Evolutionary conservation across 495 filamentous ascomycete species (phyloP).

Genomic region (Thozetella sp.): DNA sequence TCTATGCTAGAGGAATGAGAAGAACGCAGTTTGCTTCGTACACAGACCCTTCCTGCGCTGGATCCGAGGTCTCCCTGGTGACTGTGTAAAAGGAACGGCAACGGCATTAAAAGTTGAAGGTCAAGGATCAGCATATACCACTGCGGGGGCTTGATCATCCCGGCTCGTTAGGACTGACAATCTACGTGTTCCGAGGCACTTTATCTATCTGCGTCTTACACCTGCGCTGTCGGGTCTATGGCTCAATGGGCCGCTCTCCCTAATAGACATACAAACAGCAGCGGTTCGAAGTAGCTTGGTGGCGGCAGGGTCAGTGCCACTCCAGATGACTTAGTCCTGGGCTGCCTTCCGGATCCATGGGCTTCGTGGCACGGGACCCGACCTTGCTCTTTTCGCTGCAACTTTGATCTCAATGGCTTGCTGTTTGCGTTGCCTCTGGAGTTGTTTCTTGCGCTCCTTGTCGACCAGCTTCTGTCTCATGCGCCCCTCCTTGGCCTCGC

Average conservation of each 20-base stretch:
- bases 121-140: too few species aligned
- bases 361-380: not conserved
- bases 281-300: too few species aligned
- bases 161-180: too few species aligned
- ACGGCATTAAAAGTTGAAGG: not conserved
- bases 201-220: too few species aligned
- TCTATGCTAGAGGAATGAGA: slow-evolving; percentile 23
- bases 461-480: not conserved
- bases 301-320: not conserved
- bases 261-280: too few species aligned
- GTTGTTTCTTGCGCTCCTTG: not conserved
- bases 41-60: not conserved
- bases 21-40: slow-evolving; percentile 24
- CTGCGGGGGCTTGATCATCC: not conserved
- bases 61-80: not conserved
- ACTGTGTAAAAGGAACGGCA: not conserved
- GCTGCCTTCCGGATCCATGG: not conserved
- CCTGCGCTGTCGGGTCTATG: too few species aligned
- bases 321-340: not conserved
- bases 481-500: not conserved
- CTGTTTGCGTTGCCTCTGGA: not conserved
- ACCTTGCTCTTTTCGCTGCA: not conserved
- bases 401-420: not conserved
- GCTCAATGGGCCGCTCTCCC: too few species aligned
- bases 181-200: too few species aligned